phyloP scores from a whole-genome alignment of 257 asterid genomes.

The Haberlea rhodopensis region DNA sequence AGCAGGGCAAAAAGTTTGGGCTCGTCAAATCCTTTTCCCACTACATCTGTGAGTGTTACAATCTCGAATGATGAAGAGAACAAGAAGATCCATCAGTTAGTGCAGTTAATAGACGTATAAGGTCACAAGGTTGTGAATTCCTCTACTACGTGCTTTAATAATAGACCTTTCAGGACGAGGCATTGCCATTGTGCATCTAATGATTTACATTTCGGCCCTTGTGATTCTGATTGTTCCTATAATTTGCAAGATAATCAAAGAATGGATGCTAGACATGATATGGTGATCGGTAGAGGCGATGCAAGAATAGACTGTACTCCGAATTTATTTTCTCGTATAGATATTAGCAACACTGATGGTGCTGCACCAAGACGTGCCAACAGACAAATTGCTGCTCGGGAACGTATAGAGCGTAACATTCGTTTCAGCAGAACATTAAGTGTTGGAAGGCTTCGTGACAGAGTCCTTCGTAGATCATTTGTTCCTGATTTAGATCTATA shows the following conservation, averaged over 20 bases:
- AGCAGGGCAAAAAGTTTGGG: conserved; percentile 57
- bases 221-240: conserved; percentile 33
- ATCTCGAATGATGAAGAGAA: conserved; percentile 47
- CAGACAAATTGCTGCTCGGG: conserved; percentile 58
- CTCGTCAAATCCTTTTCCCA: conserved; percentile 47
- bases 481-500: conserved; percentile 48
- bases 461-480: conserved; percentile 78
- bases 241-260: conserved; percentile 36
- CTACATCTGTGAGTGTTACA: conserved; percentile 46
- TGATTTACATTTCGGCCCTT: conserved; percentile 19
- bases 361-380: conserved; percentile 50
- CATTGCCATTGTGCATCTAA: conserved; percentile 38
- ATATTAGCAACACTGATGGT: conserved; percentile 40
- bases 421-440: conserved; percentile 90
- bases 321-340: conserved; percentile 43
- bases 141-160: conserved; percentile 61
- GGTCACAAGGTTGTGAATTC: conserved; percentile 54
- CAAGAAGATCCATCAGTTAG: conserved; percentile 34
- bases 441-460: conserved; percentile 94
- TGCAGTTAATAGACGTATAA: conserved; percentile 33
- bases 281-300: conserved; percentile 36
- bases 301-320: conserved; percentile 34
- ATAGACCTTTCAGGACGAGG: conserved; percentile 42
- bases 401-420: conserved; percentile 65
- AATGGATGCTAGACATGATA: conserved; percentile 33